phyloP scores from a whole-genome alignment of 371 early-diverging fungal genomes.

The Mucor plumbeus region DNA sequence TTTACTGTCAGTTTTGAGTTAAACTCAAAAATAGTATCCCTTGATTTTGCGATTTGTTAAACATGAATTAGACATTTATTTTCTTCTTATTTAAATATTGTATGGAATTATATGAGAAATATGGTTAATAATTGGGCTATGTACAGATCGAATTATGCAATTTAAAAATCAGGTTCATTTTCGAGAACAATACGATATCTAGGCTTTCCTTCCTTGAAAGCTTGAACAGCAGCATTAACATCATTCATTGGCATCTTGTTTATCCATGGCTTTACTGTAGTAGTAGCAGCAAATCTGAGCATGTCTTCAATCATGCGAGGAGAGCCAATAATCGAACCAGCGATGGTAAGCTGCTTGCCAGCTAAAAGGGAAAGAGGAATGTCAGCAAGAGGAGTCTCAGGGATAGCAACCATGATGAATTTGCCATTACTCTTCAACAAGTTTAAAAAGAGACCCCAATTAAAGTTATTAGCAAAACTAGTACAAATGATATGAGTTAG shows the following conservation, averaged over 20 bases:
- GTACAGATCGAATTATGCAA: background rate
- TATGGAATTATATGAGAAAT: background rate
- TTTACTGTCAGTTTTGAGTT: too few species aligned
- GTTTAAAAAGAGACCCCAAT: slow-evolving; percentile 32
- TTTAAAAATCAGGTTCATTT: slow-evolving; percentile 21
- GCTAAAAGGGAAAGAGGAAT: slow-evolving; percentile 1
- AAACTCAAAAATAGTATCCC: too few species aligned
- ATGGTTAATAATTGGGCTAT: background rate
- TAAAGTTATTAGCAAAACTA: background rate
- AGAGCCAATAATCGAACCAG: slow-evolving; percentile 70
- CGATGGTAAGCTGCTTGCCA: slow-evolving; percentile 46
- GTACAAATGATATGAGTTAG: background rate
- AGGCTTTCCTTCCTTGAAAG: slow-evolving; percentile 59
- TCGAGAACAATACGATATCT: slow-evolving; percentile 67
- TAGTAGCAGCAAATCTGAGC: slow-evolving; percentile 68
- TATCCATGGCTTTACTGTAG: slow-evolving; percentile 64
- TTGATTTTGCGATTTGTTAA: background rate
- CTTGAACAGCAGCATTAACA: slow-evolving; percentile 61
- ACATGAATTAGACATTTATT: background rate
- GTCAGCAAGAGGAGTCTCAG: slow-evolving; percentile 38
- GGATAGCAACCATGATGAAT: slow-evolving; percentile 61
- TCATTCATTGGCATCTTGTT: slow-evolving; percentile 61
- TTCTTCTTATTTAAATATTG: background rate
- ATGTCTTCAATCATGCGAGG: slow-evolving; percentile 54
- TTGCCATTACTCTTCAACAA: slow-evolving; percentile 54